Base-by-base conservation (phyloP, 2,329 filamentous ascomycete genomes). In the Amauroascus verrucosus region DNA sequence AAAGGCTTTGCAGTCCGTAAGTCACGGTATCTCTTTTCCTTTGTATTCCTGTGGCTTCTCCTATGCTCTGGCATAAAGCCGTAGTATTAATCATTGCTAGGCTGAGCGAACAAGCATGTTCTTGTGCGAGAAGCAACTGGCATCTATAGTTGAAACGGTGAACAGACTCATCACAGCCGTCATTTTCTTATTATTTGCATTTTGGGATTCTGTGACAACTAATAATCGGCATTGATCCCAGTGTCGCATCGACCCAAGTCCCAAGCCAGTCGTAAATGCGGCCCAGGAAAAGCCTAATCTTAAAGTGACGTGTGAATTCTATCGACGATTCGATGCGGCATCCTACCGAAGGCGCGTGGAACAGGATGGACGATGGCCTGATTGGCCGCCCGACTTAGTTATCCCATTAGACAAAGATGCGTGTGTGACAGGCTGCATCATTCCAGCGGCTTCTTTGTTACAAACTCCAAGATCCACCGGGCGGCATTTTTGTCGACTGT, bases 241-340 rank as follows among this genome's bases (percentile, higher is more conserved):
- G n/a, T n/a, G n/a, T n/a, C n/a, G n/a, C n/a, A n/a, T n/a, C n/a
- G n/a, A n/a, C n/a, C n/a, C 38, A 4, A 82, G 79, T 81, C 77
- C 48, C 76, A 82, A 70, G 69, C 74, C 18, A 16, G 81, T 85
- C 38, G 72, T 84, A 56, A 74, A 78, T 46, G 78, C 78, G 6
- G 78, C 80, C 24, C 66, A 69, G 40, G 13, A n/a, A 35, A 47
- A 47, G 44, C 30, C 44, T 20, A 33, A 47, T 47, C 73, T 82
- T 18, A 85, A 84, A 65, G 80, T 85, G 53, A 78, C 85, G 72
- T 82, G 79, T 60, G 81, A 80, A 6, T 83, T 83, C 72, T 82
- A 78, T 4, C 77, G 81, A 28, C 78, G 81, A 53, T 86, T 86
- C 70, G 83, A 86, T 60, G 70, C n/a, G n/a, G n/a, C 74, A 43